Base-by-base conservation (phyloP, 192 early-diverging fungal genomes). In the Dissophora globulifera region DNA sequence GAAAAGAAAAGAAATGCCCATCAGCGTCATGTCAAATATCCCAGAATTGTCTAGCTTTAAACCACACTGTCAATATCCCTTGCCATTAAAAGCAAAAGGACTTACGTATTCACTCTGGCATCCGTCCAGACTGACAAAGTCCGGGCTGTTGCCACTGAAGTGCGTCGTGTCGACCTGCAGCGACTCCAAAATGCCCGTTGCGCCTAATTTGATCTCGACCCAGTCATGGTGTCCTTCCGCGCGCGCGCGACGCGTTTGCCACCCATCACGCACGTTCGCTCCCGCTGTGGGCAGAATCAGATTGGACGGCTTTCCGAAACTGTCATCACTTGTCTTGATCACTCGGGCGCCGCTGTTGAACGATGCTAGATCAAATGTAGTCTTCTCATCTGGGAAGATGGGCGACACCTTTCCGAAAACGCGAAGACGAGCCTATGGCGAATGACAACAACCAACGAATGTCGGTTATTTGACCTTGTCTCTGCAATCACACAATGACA, bases 61-160 rank as follows among this genome's bases (percentile, higher is more conserved):
- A n/a, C n/a, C n/a, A n/a, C n/a, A n/a, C n/a, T n/a, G n/a, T n/a
- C n/a, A n/a, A n/a, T n/a, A n/a, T n/a, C n/a, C n/a, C n/a, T n/a
- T n/a, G n/a, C 27, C 49, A 50, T 50, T 29, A 12, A 10, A 17
- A 26, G n/a, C 25, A 10, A 17, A 1, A 13, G 55, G 12, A 55
- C 55, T 83, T 68, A 79, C 58, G 81, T 82, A 41, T 85, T 82
- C 63, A 63, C 82, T 65, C 71, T 43, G 53, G 69, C 87, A 84
- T 0, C 83, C 93, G 69, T 96, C 91, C 42, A 96, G 68, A 6
- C 86, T 83, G 54, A 90, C 81, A 33, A 83, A 84, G 48, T 94
- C 88, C n/a, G 96, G 95, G 81, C 84, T 96, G 82, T 97, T 96
- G 45, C 96, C 95, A 48, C 91, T 90, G 78, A 95, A 98, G 40